These are phyloP conservation scores for Lactarius hengduanensis DNA, from an alignment of 768 basidiomycete genomes.

Conservation along the genomic window DNA sequence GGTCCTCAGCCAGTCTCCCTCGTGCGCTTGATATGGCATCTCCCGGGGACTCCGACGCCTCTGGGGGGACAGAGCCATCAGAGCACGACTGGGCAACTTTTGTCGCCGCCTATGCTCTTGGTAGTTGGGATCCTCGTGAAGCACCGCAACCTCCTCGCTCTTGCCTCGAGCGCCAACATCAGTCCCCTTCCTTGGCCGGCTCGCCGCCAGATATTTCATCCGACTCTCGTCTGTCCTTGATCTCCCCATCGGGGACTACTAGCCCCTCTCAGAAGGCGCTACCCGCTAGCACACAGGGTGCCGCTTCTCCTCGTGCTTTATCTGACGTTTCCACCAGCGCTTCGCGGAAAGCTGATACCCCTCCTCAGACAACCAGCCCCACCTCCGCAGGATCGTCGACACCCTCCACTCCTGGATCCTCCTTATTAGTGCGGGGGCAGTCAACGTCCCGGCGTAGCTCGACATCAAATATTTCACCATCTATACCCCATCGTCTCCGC, in stretches of 20 bases:
- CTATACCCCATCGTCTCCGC: slow-evolving; percentile 42
- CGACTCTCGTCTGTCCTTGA: slow-evolving; percentile 5
- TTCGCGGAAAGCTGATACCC: neutral
- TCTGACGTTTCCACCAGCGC: neutral
- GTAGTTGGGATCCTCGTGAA: slow-evolving; percentile 76
- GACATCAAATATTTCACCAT: slow-evolving; percentile 29
- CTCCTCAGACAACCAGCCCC: slow-evolving; percentile 20
- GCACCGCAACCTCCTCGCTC: slow-evolving; percentile 59
- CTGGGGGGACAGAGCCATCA: slow-evolving; percentile 25
- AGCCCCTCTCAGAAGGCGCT: neutral
- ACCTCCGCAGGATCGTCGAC: slow-evolving; percentile 15
- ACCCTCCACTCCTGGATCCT: slow-evolving; percentile 8
- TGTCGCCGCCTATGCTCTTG: slow-evolving; percentile 70
- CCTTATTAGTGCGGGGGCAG: slow-evolving; percentile 7
- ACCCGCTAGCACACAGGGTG: neutral
- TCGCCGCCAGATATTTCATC: neutral
- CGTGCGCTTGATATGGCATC: slow-evolving; percentile 34
- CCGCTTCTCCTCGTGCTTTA: slow-evolving; percentile 1
- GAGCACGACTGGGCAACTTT: slow-evolving; percentile 73
- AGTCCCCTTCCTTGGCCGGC: neutral
- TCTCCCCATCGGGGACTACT: slow-evolving; percentile 12
- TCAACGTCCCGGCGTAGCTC: slow-evolving; percentile 20
- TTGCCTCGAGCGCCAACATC: slow-evolving; percentile 28
- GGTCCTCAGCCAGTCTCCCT: slow-evolving; percentile 20
- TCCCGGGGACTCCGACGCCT: slow-evolving; percentile 26